phyloP scores from a whole-genome alignment of 352 stramenopile species.

The Globisporangium irregulare region DNA sequence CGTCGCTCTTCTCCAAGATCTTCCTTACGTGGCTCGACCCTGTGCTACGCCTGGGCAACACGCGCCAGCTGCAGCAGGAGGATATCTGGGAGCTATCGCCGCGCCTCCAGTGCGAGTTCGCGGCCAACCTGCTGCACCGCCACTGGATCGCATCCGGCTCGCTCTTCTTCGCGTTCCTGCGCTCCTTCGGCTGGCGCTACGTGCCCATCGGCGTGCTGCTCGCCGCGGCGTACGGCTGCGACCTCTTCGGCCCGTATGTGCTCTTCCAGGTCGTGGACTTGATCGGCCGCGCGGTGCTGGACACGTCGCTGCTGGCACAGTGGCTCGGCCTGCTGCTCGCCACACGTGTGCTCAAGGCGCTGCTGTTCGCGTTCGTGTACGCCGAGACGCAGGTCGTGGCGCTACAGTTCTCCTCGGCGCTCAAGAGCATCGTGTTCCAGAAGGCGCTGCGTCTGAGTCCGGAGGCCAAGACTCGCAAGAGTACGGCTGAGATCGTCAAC shows the following conservation, averaged over 20 bases:
- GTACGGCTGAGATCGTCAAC: constrained; percentile 44
- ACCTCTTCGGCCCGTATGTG: constrained; percentile 59
- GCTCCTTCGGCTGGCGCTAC: constrained; percentile 48
- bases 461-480: constrained; percentile 29
- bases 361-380: constrained; percentile 63
- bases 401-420: constrained; percentile 54
- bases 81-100: constrained; percentile 65
- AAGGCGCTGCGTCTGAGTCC: constrained; percentile 54
- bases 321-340: constrained; percentile 64
- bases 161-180: constrained; percentile 48
- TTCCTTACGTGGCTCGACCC: constrained; percentile 50
- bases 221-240: constrained; percentile 39
- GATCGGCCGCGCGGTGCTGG: constrained; percentile 31
- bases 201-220: constrained; percentile 41
- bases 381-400: constrained; percentile 60
- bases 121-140: constrained; percentile 45
- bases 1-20: constrained; percentile 38
- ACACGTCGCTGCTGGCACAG: constrained; percentile 34
- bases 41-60: constrained; percentile 35
- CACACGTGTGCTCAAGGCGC: constrained; percentile 57
- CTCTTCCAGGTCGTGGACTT: constrained; percentile 58
- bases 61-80: constrained; percentile 24
- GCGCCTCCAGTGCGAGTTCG: constrained; percentile 36
- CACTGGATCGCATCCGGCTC: constrained; percentile 60
- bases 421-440: constrained; percentile 77